Conservation (phyloP, 352 stramenopile species). For the Globisporangium parvum region DNA sequence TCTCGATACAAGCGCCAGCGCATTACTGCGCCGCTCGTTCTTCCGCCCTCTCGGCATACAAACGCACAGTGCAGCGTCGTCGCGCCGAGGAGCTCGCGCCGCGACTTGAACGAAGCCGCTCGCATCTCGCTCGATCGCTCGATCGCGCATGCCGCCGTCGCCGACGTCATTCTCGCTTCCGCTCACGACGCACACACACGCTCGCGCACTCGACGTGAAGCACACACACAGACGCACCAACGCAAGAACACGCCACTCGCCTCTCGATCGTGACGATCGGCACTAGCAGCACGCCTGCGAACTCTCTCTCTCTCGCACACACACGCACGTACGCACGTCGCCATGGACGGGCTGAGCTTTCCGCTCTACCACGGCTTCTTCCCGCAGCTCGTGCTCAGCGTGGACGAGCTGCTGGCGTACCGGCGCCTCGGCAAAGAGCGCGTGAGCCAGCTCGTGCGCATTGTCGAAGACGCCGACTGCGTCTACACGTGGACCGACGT, state of each 20-base stretch:
- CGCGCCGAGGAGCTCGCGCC: too few species aligned
- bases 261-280: not conserved
- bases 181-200: too few species aligned
- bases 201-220: too few species aligned
- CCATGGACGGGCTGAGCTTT: conserved; percentile 41
- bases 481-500: conserved; percentile 60
- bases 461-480: conserved; percentile 73
- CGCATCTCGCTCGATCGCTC: too few species aligned
- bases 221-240: too few species aligned
- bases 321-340: not conserved
- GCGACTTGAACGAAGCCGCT: too few species aligned
- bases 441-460: conserved; percentile 62
- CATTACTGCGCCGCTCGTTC: too few species aligned
- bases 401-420: conserved; percentile 71
- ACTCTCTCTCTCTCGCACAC: not conserved
- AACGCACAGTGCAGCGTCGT: too few species aligned
- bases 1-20: too few species aligned
- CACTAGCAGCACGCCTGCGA: not conserved
- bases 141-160: too few species aligned
- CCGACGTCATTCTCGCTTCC: too few species aligned
- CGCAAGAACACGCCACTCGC: not conserved
- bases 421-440: conserved; percentile 72
- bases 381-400: conserved; percentile 62
- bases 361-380: conserved; percentile 79
- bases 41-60: too few species aligned